Evolutionary conservation across 176 grass and related monocot genomes (phyloP).

Genomic region (Areca catechu): DNA sequence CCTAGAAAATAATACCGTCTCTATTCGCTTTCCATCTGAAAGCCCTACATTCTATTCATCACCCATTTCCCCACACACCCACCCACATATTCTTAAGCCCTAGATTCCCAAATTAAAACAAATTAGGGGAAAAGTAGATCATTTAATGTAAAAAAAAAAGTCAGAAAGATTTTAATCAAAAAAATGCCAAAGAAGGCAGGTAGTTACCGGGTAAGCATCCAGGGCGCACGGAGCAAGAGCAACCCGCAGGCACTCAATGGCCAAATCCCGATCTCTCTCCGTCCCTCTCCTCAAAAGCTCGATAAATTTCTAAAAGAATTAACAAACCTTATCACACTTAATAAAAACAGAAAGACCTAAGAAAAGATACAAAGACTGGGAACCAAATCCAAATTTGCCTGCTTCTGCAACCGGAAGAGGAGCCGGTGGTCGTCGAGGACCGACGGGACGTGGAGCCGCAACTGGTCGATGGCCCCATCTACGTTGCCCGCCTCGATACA

Average conservation of each 20-base stretch:
- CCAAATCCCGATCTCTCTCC: constrained; percentile 47
- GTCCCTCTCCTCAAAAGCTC: constrained; percentile 78
- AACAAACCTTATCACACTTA: background rate
- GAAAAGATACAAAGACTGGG: background rate
- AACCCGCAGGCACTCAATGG: constrained; percentile 68
- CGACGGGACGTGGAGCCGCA: constrained; percentile 55
- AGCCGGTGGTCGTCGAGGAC: constrained; percentile 72
- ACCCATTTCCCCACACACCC: no score
- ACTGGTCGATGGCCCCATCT: constrained; percentile 56
- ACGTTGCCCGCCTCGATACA: constrained; percentile 59
- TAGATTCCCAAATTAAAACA: no score
- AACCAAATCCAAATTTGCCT: constrained; percentile 27
- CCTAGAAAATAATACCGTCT: no score
- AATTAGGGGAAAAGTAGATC: no score
- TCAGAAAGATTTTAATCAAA: background rate
- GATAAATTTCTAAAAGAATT: constrained; percentile 68
- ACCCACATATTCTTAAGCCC: no score
- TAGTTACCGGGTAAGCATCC: constrained; percentile 79
- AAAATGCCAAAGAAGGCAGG: constrained; percentile 1
- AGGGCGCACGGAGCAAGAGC: constrained; percentile 82
- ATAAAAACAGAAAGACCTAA: background rate
- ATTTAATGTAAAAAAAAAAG: no score
- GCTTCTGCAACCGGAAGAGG: constrained; percentile 89
- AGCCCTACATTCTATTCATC: no score
- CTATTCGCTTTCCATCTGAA: no score